A percentile compares a stretch with the other conserved stretches of the same genome.
phyloP scores from a whole-genome alignment of 2,329 filamentous ascomycete species.

The Chaetomiaceae sp. region DNA sequence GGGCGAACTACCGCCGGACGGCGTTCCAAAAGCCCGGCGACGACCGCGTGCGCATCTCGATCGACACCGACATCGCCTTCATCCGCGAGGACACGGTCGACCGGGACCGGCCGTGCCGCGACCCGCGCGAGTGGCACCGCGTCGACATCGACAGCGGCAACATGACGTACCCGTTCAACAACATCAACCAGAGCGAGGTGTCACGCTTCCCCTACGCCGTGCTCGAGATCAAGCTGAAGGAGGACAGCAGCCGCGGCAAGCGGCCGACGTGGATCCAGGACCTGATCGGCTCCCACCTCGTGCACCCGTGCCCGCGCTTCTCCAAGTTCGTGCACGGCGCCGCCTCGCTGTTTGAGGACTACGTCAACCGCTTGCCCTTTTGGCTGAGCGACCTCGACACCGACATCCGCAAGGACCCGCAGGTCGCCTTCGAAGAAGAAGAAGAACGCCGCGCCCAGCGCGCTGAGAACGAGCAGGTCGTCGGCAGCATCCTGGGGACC shows the following conservation, averaged over 20 bases:
- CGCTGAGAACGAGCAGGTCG: slow-evolving; percentile 80
- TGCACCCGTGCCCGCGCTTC: slow-evolving; percentile 83
- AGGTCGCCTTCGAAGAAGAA: slow-evolving; percentile 84
- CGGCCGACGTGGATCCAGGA: slow-evolving; percentile 83
- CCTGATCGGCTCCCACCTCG: slow-evolving; percentile 84
- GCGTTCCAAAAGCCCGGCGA: slow-evolving; percentile 96
- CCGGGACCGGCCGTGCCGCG: slow-evolving; percentile 74
- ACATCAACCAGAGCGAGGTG: slow-evolving; percentile 85
- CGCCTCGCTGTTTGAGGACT: slow-evolving; percentile 85
- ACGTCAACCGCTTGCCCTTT: slow-evolving; percentile 93
- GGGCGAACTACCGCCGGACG: slow-evolving; percentile 89
- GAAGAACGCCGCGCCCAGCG: slow-evolving; percentile 75
- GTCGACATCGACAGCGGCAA: slow-evolving; percentile 76
- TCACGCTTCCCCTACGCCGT: slow-evolving; percentile 85
- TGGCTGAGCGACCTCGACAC: slow-evolving; percentile 89
- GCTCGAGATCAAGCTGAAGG: slow-evolving; percentile 84
- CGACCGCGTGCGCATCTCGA: slow-evolving; percentile 80
- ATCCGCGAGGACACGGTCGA: slow-evolving; percentile 77
- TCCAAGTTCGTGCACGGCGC: slow-evolving; percentile 96
- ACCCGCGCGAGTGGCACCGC: slow-evolving; percentile 85
- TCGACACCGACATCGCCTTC: slow-evolving; percentile 87
- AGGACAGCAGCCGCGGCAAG: slow-evolving; percentile 54
- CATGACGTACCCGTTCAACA: slow-evolving; percentile 81
- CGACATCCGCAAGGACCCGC: slow-evolving; percentile 90
- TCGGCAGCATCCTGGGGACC: slow-evolving; percentile 76